Evolutionary conservation across 805 yeast genomes (phyloP).

Genomic region (Tetrapisispora iriomotensis): DNA sequence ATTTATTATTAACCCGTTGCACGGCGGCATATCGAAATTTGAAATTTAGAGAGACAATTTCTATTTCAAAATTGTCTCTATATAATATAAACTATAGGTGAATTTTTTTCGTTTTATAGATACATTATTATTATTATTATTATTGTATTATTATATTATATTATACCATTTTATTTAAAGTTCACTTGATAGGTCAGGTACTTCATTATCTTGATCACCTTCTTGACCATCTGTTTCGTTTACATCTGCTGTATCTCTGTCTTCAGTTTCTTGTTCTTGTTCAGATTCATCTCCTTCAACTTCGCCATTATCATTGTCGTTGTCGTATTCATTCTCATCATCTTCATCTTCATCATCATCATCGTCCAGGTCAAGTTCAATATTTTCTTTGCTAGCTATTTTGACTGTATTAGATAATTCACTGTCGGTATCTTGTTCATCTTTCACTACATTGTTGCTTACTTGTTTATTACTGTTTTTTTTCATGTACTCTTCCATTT

Average conservation of each 20-base stretch:
- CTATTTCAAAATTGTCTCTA: too few species aligned
- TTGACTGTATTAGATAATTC: constrained; percentile 1
- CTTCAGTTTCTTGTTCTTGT: background rate
- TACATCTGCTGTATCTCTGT: background rate
- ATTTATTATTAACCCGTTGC: too few species aligned
- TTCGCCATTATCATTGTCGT: background rate
- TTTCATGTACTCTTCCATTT: constrained; percentile 45
- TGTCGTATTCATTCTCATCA: constrained; percentile 1
- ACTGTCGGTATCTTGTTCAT: constrained; percentile 7
- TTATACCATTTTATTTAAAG: too few species aligned
- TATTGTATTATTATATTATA: too few species aligned
- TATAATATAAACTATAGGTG: too few species aligned
- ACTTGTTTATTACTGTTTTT: constrained; percentile 12
- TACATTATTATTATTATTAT: too few species aligned
- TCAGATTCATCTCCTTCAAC: background rate
- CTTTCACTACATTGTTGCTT: constrained; percentile 10
- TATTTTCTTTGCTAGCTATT: constrained; percentile 9
- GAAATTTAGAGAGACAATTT: too few species aligned
- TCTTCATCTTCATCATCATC: constrained; percentile 9
- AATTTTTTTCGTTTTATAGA: too few species aligned
- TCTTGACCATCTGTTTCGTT: background rate
- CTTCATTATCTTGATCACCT: constrained; percentile 3
- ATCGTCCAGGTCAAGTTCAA: constrained; percentile 11
- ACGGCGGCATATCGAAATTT: too few species aligned
- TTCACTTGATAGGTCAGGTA: background rate